Evolutionary conservation across 768 basidiomycete species (phyloP), one percentile per base, ranked within the genome.

Genomic region (Psilocybe cubensis): DNA sequence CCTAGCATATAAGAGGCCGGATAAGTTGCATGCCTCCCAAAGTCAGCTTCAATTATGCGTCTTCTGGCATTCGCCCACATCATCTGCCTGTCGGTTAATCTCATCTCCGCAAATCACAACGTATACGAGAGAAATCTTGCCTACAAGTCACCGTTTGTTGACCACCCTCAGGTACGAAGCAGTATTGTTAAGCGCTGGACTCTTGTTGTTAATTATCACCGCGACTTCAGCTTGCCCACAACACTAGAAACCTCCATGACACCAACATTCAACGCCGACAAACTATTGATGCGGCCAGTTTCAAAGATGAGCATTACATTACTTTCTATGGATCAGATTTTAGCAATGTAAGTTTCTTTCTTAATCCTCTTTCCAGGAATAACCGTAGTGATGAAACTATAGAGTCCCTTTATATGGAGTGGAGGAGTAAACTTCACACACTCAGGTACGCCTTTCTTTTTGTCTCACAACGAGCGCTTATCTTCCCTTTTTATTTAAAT

Each of bases 341-440:
- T 63, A 75, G 75, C 57, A 81, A 80, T 63, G 82, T 82, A 52
- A 63, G 69, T 21, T 33, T 42, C 18, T 40, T n/a, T 44, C 25
- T 21, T 18, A 38, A 60, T 8, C 18, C 20, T 23, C 23, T 4
- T 24, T 17, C 48, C 33, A 21, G 3, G 31, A 29, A 25, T 8
- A 3, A 3, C 23, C 48, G 52, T 45, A 33, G 35, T 25, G 24
- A 45, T 28, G 33, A 25, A 46, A 29, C 49, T 41, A 2, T 47
- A 81, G 79, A 76, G 72, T 52, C 76, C 75, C 1, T 77, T 77
- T 59, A 67, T 83, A 18, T 80, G 79, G 76, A 76, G 66, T n/a
- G 77, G 79, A n/a, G 81, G 80, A 8, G 59, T 82, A 42, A 79
- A 80, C 54, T 81, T 82, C 59, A 81, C 79, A 10, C 80, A 81